phyloP scores from a whole-genome alignment of 2,329 filamentous ascomycete species.

The Cercospora janseana region DNA sequence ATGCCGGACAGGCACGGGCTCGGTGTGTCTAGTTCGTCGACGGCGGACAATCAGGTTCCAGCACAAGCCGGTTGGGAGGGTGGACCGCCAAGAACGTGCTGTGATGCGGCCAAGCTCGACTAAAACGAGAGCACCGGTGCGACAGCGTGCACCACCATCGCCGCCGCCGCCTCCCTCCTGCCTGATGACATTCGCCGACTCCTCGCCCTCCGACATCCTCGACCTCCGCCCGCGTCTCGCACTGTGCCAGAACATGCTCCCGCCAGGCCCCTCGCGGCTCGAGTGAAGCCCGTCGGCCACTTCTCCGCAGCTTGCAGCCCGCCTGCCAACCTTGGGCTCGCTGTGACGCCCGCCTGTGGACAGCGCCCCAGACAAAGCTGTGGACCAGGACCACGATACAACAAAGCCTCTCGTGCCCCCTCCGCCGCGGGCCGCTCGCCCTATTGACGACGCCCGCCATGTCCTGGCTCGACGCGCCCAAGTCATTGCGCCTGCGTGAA shows the following conservation, averaged over 20 bases:
- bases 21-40: not conserved
- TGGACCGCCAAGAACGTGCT: not conserved
- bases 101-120: slow-evolving; percentile 4
- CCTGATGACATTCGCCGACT: not conserved
- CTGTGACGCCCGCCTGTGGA: not conserved
- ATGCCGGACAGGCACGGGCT: not conserved
- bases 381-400: not conserved
- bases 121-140: no score
- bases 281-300: not conserved
- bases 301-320: not conserved
- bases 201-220: not conserved
- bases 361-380: not conserved
- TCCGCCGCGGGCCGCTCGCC: slow-evolving; percentile 5
- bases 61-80: not conserved
- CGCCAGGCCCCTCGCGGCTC: not conserved
- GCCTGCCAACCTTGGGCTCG: not conserved
- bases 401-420: not conserved
- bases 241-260: not conserved
- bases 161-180: not conserved
- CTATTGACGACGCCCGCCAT: slow-evolving; percentile 41
- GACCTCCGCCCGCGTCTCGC: not conserved
- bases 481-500: slow-evolving; percentile 44
- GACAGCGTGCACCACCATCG: no score
- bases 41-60: not conserved
- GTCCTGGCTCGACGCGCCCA: slow-evolving; percentile 44